Base-by-base conservation (phyloP, 2,329 filamentous ascomycete species). In the Monosporascus ibericus region DNA sequence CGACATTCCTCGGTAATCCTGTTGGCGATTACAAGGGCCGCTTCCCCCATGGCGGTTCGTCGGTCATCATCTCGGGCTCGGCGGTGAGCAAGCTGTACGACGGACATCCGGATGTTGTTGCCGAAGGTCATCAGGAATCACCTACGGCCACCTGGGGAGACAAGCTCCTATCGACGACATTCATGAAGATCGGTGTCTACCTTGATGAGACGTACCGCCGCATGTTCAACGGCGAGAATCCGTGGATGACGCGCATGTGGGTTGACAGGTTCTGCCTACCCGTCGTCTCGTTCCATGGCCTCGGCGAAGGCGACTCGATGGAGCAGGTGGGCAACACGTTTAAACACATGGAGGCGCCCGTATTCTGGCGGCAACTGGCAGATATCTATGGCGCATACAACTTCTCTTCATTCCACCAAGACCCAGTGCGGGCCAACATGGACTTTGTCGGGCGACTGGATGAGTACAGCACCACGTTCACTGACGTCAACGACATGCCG, bases 31-130 rank as follows among this genome's bases (percentile, higher is more conserved):
- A 75, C 66, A 75, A 73, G 53, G 73, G 70, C 2, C 72, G 79
- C 37, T 83, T 83, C 55, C 79, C 77, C 2, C 79, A 83, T 55
- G 79, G 80, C 38, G 79, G 79, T 4, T 82, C 79, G 18, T 77
- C 72, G 27, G 70, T 81, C 30, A 62, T 82, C 22, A 67, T 83
- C 11, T 83, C 80, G 0, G 73, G 71, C 46, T 75, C 70, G 37
- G 74, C 78, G 39, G 71, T 82, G 63, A 68, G 65, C n/a, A 67
- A 62, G 27, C 68, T 82, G 4, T 75, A 79, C 54, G 62, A 68
- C 51, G 54, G 66, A 24, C 67, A 72, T 50, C 70, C 71, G 2
- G 65, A 72, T 15, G 62, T 76, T 5, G 72, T 78, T 14, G 66
- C 69, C 17, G 64, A 68, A 49, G 74, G 74, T 9, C 74, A 81